These are phyloP conservation scores for Ceratobasidium sp. DNA, from an alignment of 1,284 basidiomycete genomes.

Conservation along the genomic window DNA sequence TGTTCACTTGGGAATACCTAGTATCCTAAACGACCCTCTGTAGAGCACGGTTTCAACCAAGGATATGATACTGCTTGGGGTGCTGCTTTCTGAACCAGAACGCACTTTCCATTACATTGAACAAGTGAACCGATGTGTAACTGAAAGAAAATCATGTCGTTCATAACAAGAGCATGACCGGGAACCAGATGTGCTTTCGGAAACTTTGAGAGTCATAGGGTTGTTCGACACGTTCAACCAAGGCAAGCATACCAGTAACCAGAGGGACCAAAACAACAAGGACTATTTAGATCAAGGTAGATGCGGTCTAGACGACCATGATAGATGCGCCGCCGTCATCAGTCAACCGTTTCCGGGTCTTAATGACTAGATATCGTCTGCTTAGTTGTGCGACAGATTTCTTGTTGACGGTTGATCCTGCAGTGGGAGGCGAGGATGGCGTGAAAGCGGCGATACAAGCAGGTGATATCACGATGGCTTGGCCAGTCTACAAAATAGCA, in stretches of 20 bases:
- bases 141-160: neutral
- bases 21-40: neutral
- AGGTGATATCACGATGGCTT: constrained; percentile 48
- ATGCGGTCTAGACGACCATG: constrained; percentile 38
- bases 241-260: too few species aligned
- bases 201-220: too few species aligned
- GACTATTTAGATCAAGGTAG: neutral
- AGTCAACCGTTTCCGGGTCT: constrained; percentile 48
- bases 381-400: constrained; percentile 40
- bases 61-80: constrained; percentile 59
- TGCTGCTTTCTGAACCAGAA: constrained; percentile 19
- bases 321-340: constrained; percentile 48
- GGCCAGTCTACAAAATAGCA: constrained; percentile 41
- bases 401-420: constrained; percentile 7
- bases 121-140: neutral
- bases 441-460: constrained; percentile 47
- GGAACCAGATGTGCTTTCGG: neutral
- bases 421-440: constrained; percentile 26
- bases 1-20: constrained; percentile 50
- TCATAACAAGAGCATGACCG: neutral
- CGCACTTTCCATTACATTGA: neutral
- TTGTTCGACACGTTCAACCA: too few species aligned
- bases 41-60: constrained; percentile 69
- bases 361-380: constrained; percentile 47
- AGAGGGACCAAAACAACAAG: too few species aligned